Evolutionary conservation across 2,329 filamentous ascomycete species (phyloP).

Genomic region (Sporothrix pallida): DNA sequence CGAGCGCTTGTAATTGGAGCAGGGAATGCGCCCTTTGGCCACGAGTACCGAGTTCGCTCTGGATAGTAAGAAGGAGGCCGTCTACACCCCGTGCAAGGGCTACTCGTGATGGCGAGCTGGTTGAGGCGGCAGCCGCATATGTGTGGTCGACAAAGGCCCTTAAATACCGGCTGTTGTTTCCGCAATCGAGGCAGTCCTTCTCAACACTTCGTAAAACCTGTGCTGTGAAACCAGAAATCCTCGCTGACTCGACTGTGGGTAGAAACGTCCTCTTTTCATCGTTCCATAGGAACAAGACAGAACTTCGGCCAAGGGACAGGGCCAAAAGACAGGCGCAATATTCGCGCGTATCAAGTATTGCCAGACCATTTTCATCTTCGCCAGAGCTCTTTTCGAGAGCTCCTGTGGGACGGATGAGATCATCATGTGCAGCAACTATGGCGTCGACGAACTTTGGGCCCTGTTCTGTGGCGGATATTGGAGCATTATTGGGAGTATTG

Average conservation of each 20-base stretch:
- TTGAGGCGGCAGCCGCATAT: constrained; percentile 43
- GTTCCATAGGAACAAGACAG: constrained; percentile 71
- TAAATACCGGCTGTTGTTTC: constrained; percentile 52
- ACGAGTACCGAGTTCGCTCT: constrained; percentile 55
- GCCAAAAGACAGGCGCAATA: constrained; percentile 66
- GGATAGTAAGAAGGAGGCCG: constrained; percentile 55
- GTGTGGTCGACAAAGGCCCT: constrained; percentile 36
- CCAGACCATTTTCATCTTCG: constrained; percentile 8
- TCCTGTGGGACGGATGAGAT: constrained; percentile 44
- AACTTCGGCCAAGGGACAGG: constrained; percentile 72
- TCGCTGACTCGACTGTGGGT: constrained; percentile 53
- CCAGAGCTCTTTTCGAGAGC: background rate
- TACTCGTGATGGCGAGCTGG: constrained; percentile 54
- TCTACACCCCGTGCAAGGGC: constrained; percentile 59
- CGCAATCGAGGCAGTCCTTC: constrained; percentile 54
- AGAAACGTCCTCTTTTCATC: constrained; percentile 58
- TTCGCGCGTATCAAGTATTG: constrained; percentile 54
- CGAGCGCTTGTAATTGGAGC: constrained; percentile 58
- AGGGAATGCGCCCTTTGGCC: constrained; percentile 54
- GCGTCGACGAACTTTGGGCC: constrained; percentile 71
- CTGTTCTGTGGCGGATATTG: constrained; percentile 71
- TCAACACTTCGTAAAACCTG: constrained; percentile 56
- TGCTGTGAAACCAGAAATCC: constrained; percentile 63
- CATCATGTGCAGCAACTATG: constrained; percentile 53
- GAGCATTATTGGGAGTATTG: constrained; percentile 45